Conservation (phyloP, 176 grass and related monocot species). For the Eragrostis nindensis region DNA sequence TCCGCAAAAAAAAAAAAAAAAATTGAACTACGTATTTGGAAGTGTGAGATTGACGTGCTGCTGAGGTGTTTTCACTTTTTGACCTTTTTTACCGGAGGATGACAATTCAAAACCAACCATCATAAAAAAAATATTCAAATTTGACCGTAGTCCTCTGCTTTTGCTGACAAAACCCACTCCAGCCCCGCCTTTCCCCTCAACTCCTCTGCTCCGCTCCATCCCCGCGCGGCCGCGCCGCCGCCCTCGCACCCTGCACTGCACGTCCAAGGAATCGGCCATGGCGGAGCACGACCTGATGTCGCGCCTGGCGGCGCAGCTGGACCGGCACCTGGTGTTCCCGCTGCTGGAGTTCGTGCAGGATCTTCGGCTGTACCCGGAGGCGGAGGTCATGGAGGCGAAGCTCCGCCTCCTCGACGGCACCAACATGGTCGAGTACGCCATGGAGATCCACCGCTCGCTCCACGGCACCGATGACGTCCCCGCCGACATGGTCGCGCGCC, state of each 20-base stretch:
- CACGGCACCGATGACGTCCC: constrained; percentile 81
- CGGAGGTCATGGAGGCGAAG: constrained; percentile 79
- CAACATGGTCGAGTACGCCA: constrained; percentile 97
- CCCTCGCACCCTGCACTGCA: constrained; percentile 5
- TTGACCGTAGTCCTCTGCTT: not conserved
- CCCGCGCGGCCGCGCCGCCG: constrained; percentile 34
- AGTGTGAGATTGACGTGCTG: too few relatives aligned
- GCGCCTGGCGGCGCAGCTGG: constrained; percentile 59
- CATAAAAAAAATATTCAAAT: not conserved
- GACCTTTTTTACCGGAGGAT: not conserved
- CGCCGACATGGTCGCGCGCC: constrained; percentile 67
- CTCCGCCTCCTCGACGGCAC: constrained; percentile 84
- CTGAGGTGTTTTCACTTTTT: too few relatives aligned
- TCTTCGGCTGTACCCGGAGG: constrained; percentile 63
- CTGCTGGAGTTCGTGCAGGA: constrained; percentile 92
- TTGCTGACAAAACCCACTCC: not conserved
- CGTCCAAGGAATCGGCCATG: constrained; percentile 35
- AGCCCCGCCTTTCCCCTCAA: constrained; percentile 1
- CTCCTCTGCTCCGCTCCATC: not conserved
- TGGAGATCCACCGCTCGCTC: constrained; percentile 92
- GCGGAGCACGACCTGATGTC: constrained; percentile 69
- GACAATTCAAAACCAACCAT: not conserved
- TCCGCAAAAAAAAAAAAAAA: too few relatives aligned
- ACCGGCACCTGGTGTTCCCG: constrained; percentile 84
- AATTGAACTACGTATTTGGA: too few relatives aligned